Evolutionary conservation across 192 early-diverging fungal species (phyloP).

Genomic region (Paraglomus occultum): DNA sequence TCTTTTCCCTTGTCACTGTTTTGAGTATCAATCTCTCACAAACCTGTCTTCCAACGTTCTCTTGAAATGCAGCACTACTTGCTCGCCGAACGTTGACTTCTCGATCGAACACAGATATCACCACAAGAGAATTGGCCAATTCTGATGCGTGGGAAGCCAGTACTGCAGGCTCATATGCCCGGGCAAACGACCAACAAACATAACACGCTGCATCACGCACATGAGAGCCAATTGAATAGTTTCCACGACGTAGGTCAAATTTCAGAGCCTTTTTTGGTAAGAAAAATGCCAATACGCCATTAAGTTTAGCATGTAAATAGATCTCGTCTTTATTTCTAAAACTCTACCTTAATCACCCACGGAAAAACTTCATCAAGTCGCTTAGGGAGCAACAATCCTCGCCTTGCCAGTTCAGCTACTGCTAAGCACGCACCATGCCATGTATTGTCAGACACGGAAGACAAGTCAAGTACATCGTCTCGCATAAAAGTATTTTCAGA

Average conservation of each 20-base stretch:
- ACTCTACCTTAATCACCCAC: slow-evolving; percentile 67
- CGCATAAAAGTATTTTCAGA: slow-evolving; percentile 70
- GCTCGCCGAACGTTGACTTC: slow-evolving; percentile 93
- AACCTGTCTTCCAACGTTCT: slow-evolving; percentile 91
- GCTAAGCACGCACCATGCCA: slow-evolving; percentile 96
- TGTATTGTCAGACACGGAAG: slow-evolving; percentile 81
- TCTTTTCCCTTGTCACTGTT: no score
- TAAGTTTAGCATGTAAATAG: neutral
- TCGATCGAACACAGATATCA: slow-evolving; percentile 84
- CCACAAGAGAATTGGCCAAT: slow-evolving; percentile 75
- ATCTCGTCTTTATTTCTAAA: neutral
- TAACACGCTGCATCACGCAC: slow-evolving; percentile 97
- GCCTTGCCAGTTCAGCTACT: slow-evolving; percentile 86
- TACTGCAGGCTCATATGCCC: slow-evolving; percentile 76
- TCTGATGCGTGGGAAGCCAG: slow-evolving; percentile 60
- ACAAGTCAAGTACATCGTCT: slow-evolving; percentile 55
- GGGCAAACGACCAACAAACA: slow-evolving; percentile 96
- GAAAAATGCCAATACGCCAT: neutral
- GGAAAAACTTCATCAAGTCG: slow-evolving; percentile 68
- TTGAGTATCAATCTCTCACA: slow-evolving; percentile 25
- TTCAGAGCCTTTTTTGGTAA: slow-evolving; percentile 56
- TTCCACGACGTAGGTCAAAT: slow-evolving; percentile 87
- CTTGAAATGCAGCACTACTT: slow-evolving; percentile 95
- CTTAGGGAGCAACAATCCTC: slow-evolving; percentile 78
- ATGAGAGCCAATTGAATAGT: slow-evolving; percentile 89